Evolutionary conservation across 2,329 filamentous ascomycete genomes (phyloP).

Genomic region (Nemania sp.): DNA sequence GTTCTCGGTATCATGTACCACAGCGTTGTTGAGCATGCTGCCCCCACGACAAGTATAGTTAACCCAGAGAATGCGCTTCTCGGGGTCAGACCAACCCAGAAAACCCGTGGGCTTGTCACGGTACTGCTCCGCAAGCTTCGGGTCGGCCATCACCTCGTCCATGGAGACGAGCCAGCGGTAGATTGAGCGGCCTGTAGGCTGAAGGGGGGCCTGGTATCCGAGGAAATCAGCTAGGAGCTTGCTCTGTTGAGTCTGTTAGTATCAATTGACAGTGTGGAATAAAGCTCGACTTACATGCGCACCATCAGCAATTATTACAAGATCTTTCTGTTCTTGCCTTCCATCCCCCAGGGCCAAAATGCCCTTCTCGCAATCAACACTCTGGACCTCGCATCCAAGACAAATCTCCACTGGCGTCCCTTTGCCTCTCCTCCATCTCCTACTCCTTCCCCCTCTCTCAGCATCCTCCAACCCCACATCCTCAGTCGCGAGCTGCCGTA

Average conservation of each 20-base stretch:
- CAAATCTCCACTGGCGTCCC: slow-evolving; percentile 11
- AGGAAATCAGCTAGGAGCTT: slow-evolving; percentile 22
- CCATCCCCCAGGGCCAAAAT: slow-evolving; percentile 53
- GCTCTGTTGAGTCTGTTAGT: slow-evolving; percentile 20
- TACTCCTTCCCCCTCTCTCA: slow-evolving; percentile 18
- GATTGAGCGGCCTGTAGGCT: slow-evolving; percentile 26
- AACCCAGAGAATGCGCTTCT: slow-evolving; percentile 19
- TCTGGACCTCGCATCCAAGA: slow-evolving; percentile 15
- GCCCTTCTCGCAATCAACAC: slow-evolving; percentile 63
- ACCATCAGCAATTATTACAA: slow-evolving; percentile 52
- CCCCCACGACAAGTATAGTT: slow-evolving; percentile 24
- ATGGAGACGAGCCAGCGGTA: slow-evolving; percentile 29
- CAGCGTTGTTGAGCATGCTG: slow-evolving; percentile 23
- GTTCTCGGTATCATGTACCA: slow-evolving; percentile 19
- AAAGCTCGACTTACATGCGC: slow-evolving; percentile 36
- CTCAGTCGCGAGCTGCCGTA: slow-evolving; percentile 42
- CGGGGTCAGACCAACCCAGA: slow-evolving; percentile 16
- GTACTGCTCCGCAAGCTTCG: slow-evolving; percentile 18
- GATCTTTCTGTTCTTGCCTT: slow-evolving; percentile 38
- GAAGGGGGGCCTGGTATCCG: slow-evolving; percentile 7
- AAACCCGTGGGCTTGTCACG: slow-evolving; percentile 21
- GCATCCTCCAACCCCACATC: slow-evolving; percentile 31
- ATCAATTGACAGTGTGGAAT: no score
- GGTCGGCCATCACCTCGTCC: slow-evolving; percentile 18
- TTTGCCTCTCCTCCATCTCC: slow-evolving; percentile 10